phyloP scores from a whole-genome alignment of 352 stramenopile genomes.

The Phytophthora chlamydospora region DNA sequence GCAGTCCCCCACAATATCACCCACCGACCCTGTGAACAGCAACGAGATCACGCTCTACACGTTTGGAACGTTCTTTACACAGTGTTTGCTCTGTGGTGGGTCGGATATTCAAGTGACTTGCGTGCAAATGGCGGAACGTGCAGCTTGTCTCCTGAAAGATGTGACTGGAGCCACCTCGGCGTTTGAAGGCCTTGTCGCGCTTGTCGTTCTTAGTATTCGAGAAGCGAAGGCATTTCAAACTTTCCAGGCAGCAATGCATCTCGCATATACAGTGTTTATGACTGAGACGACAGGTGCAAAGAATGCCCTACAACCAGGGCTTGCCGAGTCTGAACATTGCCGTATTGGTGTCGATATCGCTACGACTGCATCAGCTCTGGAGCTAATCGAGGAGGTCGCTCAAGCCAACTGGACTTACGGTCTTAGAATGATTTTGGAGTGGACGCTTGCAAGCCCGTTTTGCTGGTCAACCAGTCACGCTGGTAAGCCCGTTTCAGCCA shows the following conservation, averaged over 20 bases:
- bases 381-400: conserved; percentile 23
- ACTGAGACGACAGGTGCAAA: conserved; percentile 1
- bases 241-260: conserved; percentile 50
- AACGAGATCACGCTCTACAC: conserved; percentile 43
- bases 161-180: conserved; percentile 23
- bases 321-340: background rate
- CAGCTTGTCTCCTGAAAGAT: conserved; percentile 27
- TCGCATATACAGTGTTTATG: conserved; percentile 49
- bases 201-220: conserved; percentile 41
- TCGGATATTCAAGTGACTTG: conserved; percentile 31
- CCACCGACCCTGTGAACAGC: conserved; percentile 32
- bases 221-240: conserved; percentile 25
- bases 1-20: conserved; percentile 27
- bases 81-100: conserved; percentile 40
- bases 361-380: background rate
- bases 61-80: conserved; percentile 59
- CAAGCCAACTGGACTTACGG: conserved; percentile 31
- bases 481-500: background rate
- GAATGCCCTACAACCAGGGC: background rate
- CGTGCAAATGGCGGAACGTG: conserved; percentile 44
- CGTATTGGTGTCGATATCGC: background rate
- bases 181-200: conserved; percentile 52
- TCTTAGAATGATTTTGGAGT: conserved; percentile 37
- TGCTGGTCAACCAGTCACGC: conserved; percentile 38
- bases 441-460: conserved; percentile 27